Conservation (phyloP, 2,329 filamentous ascomycete genomes). For the Clonostachys chloroleuca region DNA sequence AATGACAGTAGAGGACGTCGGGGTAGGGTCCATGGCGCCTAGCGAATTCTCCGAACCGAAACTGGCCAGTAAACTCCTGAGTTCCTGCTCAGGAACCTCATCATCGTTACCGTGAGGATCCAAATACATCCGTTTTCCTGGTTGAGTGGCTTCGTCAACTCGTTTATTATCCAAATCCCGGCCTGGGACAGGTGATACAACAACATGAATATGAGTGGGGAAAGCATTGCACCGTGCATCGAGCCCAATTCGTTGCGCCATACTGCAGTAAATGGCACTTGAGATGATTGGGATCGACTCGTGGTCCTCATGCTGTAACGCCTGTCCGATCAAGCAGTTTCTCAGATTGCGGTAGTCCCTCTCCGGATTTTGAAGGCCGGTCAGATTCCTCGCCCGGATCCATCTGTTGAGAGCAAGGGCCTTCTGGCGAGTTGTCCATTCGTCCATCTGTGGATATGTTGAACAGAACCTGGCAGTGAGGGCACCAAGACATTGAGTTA, state of each 20-base stretch:
- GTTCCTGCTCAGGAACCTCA: conserved; percentile 55
- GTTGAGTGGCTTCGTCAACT: conserved; percentile 18
- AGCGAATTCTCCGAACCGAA: neutral
- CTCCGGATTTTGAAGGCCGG: conserved; percentile 62
- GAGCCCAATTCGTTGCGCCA: conserved; percentile 72
- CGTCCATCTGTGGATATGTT: conserved; percentile 46
- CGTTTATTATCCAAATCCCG: conserved; percentile 53
- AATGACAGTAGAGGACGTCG: neutral
- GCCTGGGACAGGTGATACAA: conserved; percentile 61
- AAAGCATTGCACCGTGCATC: conserved; percentile 76
- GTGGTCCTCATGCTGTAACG: conserved; percentile 67
- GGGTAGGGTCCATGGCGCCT: neutral
- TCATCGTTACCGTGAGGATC: conserved; percentile 71
- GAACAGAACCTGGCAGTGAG: conserved; percentile 53
- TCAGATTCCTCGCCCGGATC: conserved; percentile 63
- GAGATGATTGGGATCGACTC: conserved; percentile 84
- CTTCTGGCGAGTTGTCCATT: conserved; percentile 59
- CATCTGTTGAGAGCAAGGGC: conserved; percentile 66
- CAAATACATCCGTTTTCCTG: conserved; percentile 62
- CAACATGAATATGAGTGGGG: conserved; percentile 79
- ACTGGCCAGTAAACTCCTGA: neutral
- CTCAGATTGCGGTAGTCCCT: conserved; percentile 72
- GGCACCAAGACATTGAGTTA: conserved; percentile 59
- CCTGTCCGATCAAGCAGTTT: conserved; percentile 85
- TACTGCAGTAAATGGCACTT: conserved; percentile 77